Evolutionary conservation across 2,329 filamentous ascomycete genomes (phyloP).

Genomic region (Ceratocystis destructans): DNA sequence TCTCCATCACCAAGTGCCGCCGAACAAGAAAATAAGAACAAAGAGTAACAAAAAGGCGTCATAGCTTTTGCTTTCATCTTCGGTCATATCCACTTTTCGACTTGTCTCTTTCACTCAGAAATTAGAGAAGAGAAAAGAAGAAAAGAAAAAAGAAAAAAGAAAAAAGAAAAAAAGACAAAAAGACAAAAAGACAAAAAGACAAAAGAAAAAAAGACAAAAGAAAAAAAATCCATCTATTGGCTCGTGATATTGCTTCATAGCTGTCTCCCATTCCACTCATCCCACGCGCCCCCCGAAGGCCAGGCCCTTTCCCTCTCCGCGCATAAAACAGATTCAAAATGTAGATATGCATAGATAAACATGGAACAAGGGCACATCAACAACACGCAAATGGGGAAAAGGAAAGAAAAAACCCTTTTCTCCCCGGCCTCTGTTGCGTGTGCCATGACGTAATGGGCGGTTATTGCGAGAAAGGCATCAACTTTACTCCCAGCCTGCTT

Average conservation of each 20-base stretch:
- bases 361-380: not conserved
- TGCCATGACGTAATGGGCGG: not conserved
- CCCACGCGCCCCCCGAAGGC: no score
- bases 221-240: not conserved
- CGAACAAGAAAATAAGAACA: not conserved
- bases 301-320: no score
- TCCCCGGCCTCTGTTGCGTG: not conserved
- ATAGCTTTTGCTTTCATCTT: slow-evolving; percentile 7
- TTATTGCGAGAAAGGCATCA: not conserved
- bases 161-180: no score
- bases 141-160: no score
- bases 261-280: not conserved
- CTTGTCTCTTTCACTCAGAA: not conserved
- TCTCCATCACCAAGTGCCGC: not conserved
- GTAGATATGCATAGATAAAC: not conserved
- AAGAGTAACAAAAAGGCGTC: not conserved
- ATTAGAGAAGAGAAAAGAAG: not conserved
- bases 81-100: not conserved
- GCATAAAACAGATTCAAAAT: no score
- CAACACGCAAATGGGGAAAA: not conserved
- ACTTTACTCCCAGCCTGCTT: no score
- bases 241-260: no score
- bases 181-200: no score
- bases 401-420: not conserved
- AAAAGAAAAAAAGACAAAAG: no score